Evolutionary conservation across 1,284 basidiomycete species (phyloP).

Genomic region (Ceratobasidium sp.): DNA sequence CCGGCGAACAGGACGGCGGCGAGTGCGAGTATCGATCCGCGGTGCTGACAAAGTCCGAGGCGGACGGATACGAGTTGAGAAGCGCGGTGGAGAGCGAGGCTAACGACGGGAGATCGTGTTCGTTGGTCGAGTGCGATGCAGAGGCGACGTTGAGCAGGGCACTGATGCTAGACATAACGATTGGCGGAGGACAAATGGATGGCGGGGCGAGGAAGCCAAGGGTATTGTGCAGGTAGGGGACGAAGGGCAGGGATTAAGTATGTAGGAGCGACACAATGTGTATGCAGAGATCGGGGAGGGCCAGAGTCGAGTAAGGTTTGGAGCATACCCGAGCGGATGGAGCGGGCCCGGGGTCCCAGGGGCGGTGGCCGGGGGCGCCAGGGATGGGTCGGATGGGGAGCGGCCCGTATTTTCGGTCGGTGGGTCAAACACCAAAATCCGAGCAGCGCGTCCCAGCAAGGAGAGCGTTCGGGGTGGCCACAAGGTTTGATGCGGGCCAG

Average conservation of each 20-base stretch:
- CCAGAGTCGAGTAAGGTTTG: conserved; percentile 19
- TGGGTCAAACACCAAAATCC: not conserved
- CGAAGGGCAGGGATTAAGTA: conserved; percentile 43
- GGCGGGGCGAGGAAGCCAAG: conserved; percentile 22
- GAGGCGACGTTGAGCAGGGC: conserved; percentile 45
- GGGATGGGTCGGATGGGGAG: conserved; percentile 9
- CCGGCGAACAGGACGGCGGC: conserved; percentile 9
- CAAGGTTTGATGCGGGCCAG: conserved; percentile 9
- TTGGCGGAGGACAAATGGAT: conserved; percentile 42
- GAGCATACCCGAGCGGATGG: not conserved
- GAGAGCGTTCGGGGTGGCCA: conserved; percentile 16
- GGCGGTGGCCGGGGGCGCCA: conserved; percentile 20
- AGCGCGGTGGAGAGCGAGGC: conserved; percentile 34
- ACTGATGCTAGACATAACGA: conserved; percentile 45
- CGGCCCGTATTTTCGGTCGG: conserved; percentile 15
- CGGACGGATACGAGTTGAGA: conserved; percentile 24
- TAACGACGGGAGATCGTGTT: conserved; percentile 40
- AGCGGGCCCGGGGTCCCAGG: not conserved
- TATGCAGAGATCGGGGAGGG: conserved; percentile 10
- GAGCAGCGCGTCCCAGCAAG: conserved; percentile 1
- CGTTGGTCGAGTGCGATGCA: conserved; percentile 40
- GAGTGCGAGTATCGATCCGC: conserved; percentile 19
- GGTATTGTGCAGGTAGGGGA: conserved; percentile 34
- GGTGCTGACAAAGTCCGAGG: conserved; percentile 1
- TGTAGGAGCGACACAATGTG: conserved; percentile 19